Conservation (phyloP, 1,284 basidiomycete species). For the Phlebopus sp. region DNA sequence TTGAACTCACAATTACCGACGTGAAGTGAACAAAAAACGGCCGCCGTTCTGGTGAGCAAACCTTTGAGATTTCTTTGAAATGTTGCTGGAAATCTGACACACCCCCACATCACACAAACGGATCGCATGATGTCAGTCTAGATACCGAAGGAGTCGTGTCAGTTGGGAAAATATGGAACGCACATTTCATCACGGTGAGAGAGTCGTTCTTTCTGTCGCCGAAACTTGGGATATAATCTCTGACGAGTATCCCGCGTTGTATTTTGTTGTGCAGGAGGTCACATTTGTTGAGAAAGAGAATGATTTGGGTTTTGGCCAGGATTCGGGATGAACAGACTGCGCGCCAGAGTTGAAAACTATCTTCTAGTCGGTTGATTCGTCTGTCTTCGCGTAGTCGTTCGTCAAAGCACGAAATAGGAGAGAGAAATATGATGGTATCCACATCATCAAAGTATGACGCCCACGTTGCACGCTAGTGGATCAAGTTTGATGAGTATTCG, state of each 20-base stretch:
- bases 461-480: constrained; percentile 60
- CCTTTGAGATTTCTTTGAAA: constrained; percentile 61
- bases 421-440: constrained; percentile 71
- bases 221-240: constrained; percentile 61
- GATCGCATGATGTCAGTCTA: constrained; percentile 9
- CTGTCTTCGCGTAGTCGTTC: constrained; percentile 68
- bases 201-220: constrained; percentile 60
- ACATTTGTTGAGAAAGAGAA: constrained; percentile 62
- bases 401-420: constrained; percentile 68
- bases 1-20: constrained; percentile 58
- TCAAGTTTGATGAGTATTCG: constrained; percentile 1
- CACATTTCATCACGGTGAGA: constrained; percentile 57
- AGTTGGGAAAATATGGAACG: constrained; percentile 19
- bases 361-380: constrained; percentile 66
- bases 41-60: constrained; percentile 57
- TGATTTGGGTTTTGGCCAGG: constrained; percentile 58
- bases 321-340: constrained; percentile 63
- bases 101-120: constrained; percentile 13
- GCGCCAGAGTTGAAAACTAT: constrained; percentile 71
- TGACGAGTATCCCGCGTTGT: constrained; percentile 54
- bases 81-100: constrained; percentile 60
- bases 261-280: constrained; percentile 69
- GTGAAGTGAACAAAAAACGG: constrained; percentile 72
- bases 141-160: neutral
- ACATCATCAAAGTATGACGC: constrained; percentile 73